These are phyloP conservation scores for Trichosporon sp. DNA, from an alignment of 1,284 basidiomycete species.

Conservation along the genomic window DNA sequence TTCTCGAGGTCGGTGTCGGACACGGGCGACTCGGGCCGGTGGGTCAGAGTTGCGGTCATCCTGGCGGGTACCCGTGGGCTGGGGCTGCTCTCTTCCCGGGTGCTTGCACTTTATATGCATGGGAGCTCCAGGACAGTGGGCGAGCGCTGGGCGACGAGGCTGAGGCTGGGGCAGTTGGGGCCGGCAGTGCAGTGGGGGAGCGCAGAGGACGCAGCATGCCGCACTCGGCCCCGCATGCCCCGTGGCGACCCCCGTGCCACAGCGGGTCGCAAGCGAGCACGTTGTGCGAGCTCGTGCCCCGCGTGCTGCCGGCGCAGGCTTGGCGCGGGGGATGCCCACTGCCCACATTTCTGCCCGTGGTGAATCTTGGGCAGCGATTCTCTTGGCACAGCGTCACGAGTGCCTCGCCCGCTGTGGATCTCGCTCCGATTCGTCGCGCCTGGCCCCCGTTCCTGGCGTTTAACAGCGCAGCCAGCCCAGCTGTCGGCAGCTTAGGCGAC, in stretches of 20 bases:
- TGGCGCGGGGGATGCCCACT: neutral
- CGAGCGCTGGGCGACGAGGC: no score
- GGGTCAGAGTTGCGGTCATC: neutral
- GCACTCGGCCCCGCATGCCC: neutral
- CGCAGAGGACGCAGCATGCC: no score
- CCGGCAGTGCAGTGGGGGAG: neutral
- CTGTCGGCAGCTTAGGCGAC: no score
- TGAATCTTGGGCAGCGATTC: no score
- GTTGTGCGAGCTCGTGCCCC: neutral
- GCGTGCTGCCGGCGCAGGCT: neutral
- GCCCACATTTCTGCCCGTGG: neutral
- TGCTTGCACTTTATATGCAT: neutral
- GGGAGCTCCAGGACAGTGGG: no score
- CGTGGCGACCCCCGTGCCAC: neutral
- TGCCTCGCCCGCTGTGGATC: no score
- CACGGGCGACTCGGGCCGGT: neutral
- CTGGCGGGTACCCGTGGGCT: neutral
- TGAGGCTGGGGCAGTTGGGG: no score
- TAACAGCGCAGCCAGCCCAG: no score
- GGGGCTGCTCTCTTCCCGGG: neutral
- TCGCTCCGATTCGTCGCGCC: no score
- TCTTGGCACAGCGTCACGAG: neutral
- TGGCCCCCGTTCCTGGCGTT: no score
- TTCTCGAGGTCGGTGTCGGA: slow-evolving; percentile 4
- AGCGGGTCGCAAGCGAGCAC: no score